Conservation (phyloP, 2,329 filamentous ascomycete genomes). For the Penicillium sp. region DNA sequence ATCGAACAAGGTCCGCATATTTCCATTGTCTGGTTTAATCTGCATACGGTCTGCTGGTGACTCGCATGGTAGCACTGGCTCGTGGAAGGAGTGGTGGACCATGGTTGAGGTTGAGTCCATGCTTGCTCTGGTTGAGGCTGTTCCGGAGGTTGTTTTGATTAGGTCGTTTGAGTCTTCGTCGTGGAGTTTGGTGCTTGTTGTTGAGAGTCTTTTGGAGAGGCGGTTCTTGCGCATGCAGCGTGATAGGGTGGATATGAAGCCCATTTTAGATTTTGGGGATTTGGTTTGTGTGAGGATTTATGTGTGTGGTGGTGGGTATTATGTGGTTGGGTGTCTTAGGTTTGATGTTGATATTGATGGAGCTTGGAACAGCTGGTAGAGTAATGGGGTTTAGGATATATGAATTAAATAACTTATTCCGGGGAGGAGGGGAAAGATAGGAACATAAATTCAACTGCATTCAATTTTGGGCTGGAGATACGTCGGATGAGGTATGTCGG, state of each 20-base stretch:
- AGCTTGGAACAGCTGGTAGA: not conserved
- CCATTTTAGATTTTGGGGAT: slow-evolving; percentile 14
- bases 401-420: not conserved
- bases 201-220: slow-evolving; percentile 19
- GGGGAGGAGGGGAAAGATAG: not conserved
- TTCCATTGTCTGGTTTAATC: slow-evolving; percentile 11
- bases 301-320: not conserved
- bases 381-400: not conserved
- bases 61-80: slow-evolving; percentile 13
- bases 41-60: slow-evolving; percentile 11
- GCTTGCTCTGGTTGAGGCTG: slow-evolving; percentile 15
- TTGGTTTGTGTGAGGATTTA: not conserved
- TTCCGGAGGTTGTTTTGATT: slow-evolving; percentile 19
- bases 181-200: slow-evolving; percentile 11
- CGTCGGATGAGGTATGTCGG: slow-evolving; percentile 8
- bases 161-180: slow-evolving; percentile 26
- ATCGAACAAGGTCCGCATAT: slow-evolving; percentile 19
- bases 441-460: not conserved
- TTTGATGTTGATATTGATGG: not conserved
- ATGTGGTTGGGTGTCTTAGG: too few species aligned
- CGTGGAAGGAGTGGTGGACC: slow-evolving; percentile 13
- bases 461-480: not conserved
- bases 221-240: slow-evolving; percentile 19
- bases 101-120: slow-evolving; percentile 18
- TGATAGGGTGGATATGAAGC: slow-evolving; percentile 21